Evolutionary conservation across 75 land plant species (phyloP).

Genomic region (Larix kaempferi): DNA sequence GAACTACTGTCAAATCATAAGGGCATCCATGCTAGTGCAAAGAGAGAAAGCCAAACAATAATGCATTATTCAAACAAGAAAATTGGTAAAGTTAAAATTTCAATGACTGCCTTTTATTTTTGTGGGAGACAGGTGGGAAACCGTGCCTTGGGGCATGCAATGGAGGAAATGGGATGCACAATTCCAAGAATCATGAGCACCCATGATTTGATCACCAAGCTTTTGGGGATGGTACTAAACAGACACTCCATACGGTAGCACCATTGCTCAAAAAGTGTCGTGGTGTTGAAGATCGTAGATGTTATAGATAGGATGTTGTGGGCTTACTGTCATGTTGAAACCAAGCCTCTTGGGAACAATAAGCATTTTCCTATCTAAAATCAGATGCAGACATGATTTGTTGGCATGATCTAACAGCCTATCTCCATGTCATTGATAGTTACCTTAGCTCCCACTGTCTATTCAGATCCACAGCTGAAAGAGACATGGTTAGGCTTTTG

Average conservation of each 20-base stretch:
- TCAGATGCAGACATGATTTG: constrained; percentile 37
- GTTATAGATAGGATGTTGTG: neutral
- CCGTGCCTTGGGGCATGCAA: constrained; percentile 27
- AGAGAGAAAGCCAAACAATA: too few species aligned
- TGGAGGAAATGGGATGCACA: constrained; percentile 47
- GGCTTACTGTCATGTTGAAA: constrained; percentile 69
- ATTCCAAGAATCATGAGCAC: constrained; percentile 59
- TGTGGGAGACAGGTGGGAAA: constrained; percentile 64
- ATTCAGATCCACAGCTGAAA: constrained; percentile 3
- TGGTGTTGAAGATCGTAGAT: too few species aligned
- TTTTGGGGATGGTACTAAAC: constrained; percentile 46
- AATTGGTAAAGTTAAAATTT: neutral
- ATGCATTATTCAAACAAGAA: too few species aligned
- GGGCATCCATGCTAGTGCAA: too few species aligned
- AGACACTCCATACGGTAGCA: constrained; percentile 13
- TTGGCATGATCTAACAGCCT: constrained; percentile 32
- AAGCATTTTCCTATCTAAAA: constrained; percentile 56
- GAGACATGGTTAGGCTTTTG: neutral
- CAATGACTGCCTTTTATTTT: constrained; percentile 54
- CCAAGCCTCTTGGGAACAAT: constrained; percentile 57
- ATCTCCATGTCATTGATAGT: constrained; percentile 21
- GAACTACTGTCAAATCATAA: too few species aligned
- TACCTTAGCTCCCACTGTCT: constrained; percentile 18
- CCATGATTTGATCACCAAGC: constrained; percentile 48
- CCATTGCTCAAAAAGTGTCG: neutral